Conservation (phyloP, 2,329 filamentous ascomycete genomes). For the Epicoccum sorghinum region DNA sequence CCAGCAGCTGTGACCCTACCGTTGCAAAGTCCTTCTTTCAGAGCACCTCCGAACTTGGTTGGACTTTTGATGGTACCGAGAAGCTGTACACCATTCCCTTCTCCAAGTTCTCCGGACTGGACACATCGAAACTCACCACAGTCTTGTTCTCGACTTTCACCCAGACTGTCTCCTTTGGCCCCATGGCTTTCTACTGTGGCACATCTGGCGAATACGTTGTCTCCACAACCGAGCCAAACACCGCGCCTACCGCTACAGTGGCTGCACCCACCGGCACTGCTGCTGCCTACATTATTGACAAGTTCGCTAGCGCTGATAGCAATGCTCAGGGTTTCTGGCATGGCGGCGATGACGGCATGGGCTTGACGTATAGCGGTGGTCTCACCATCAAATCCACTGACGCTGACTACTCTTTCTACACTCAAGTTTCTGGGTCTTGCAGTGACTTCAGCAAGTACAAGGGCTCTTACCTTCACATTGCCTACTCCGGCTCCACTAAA, state of each 20-base stretch:
- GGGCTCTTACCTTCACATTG: slow-evolving; percentile 68
- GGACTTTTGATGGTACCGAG: slow-evolving; percentile 66
- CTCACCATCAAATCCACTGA: slow-evolving; percentile 65
- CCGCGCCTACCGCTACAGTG: slow-evolving; percentile 56
- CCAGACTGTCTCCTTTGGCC: slow-evolving; percentile 59
- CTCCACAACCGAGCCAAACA: slow-evolving; percentile 48
- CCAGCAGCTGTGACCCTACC: slow-evolving; percentile 53
- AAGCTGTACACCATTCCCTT: slow-evolving; percentile 65
- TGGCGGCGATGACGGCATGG: slow-evolving; percentile 66
- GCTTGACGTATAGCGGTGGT: slow-evolving; percentile 57
- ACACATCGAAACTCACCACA: slow-evolving; percentile 59
- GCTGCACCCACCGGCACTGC: slow-evolving; percentile 58
- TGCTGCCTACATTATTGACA: slow-evolving; percentile 64
- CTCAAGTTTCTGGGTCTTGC: slow-evolving; percentile 63
- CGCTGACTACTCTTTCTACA: slow-evolving; percentile 67
- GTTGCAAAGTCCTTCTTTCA: slow-evolving; percentile 43
- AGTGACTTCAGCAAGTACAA: slow-evolving; percentile 61
- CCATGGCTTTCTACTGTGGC: slow-evolving; percentile 66
- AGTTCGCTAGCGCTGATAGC: slow-evolving; percentile 58
- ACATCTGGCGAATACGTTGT: slow-evolving; percentile 58
- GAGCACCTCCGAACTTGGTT: slow-evolving; percentile 59
- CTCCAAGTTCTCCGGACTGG: slow-evolving; percentile 57
- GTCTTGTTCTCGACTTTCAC: slow-evolving; percentile 59
- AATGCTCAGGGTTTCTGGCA: slow-evolving; percentile 71
- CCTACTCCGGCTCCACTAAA: slow-evolving; percentile 65